A percentile compares a stretch with the other conserved stretches of the same genome.
phyloP scores from a whole-genome alignment of 177 flowering plant species.

The Vitis hybrid region DNA sequence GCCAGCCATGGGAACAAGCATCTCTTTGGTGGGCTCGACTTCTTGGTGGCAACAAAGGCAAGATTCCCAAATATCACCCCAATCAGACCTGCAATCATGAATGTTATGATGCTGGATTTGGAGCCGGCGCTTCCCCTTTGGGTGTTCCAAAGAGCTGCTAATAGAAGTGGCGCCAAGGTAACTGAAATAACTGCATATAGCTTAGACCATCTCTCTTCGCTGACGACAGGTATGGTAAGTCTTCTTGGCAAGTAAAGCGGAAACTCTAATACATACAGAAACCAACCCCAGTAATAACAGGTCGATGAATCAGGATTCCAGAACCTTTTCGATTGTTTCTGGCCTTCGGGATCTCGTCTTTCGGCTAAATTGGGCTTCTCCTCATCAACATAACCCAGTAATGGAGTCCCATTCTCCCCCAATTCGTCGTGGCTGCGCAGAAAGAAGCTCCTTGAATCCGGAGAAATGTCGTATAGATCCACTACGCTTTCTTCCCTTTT shows the following conservation, averaged over 20 bases:
- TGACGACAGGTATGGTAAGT: constrained; percentile 43
- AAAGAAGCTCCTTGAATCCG: background rate
- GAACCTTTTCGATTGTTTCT: constrained; percentile 1
- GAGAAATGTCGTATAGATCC: background rate
- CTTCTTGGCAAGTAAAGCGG: constrained; percentile 52
- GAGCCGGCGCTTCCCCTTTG: constrained; percentile 16
- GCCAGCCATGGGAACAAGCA: constrained; percentile 39
- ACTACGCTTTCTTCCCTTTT: constrained; percentile 4
- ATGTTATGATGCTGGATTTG: constrained; percentile 9
- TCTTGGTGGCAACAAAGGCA: constrained; percentile 27
- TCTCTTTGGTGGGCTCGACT: constrained; percentile 30
- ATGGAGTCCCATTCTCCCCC: constrained; percentile 20
- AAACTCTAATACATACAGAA: constrained; percentile 26
- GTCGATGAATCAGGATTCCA: constrained; percentile 6
- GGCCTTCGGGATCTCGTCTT: background rate
- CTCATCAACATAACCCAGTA: constrained; percentile 32
- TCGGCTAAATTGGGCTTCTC: constrained; percentile 17
- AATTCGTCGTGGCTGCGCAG: constrained; percentile 5
- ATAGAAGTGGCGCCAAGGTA: constrained; percentile 35
- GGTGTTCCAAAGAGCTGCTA: constrained; percentile 27
- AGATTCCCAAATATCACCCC: constrained; percentile 30
- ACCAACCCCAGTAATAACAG: constrained; percentile 1
- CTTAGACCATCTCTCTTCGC: constrained; percentile 46
- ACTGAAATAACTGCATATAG: constrained; percentile 37
- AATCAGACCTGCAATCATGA: constrained; percentile 15